Conservation (phyloP, 2,329 filamentous ascomycete species). For the Lecanosticta acicola region DNA sequence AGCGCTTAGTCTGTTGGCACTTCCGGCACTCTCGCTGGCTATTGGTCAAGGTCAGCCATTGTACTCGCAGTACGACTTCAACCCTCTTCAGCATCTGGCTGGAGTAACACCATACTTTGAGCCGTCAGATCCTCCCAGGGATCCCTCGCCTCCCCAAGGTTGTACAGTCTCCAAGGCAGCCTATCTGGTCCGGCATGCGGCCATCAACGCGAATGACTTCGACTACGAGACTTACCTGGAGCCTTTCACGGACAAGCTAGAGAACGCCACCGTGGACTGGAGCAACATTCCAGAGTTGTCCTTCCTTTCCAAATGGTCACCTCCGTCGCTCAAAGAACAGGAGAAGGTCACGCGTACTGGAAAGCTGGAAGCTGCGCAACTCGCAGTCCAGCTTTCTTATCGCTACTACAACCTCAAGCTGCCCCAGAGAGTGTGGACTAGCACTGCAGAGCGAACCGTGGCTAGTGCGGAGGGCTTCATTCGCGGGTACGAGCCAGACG, state of each 20-base stretch:
- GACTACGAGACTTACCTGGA: conserved; percentile 49
- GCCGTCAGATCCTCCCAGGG: conserved; percentile 42
- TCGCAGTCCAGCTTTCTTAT: conserved; percentile 55
- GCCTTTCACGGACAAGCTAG: conserved; percentile 51
- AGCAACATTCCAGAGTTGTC: conserved; percentile 49
- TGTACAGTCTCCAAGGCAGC: conserved; percentile 48
- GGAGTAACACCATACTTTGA: conserved; percentile 49
- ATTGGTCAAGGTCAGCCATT: conserved; percentile 24
- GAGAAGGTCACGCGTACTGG: conserved; percentile 58
- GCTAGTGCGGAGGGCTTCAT: conserved; percentile 56
- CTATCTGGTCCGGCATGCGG: conserved; percentile 47
- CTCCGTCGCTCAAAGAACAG: conserved; percentile 49
- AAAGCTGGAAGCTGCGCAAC: conserved; percentile 54
- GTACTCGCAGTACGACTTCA: conserved; percentile 38
- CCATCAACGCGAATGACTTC: conserved; percentile 50
- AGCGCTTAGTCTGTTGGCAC: conserved; percentile 3
- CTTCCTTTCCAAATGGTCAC: conserved; percentile 53
- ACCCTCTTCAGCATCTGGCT: conserved; percentile 46
- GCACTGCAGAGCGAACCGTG: conserved; percentile 56
- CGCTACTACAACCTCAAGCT: conserved; percentile 52
- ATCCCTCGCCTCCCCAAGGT: conserved; percentile 45
- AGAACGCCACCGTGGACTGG: conserved; percentile 57
- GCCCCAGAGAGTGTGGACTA: conserved; percentile 56
- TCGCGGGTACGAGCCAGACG: conserved; percentile 49
- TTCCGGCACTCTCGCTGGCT: conserved; percentile 16